Evolutionary conservation across 306 rosid genomes (phyloP).

Genomic region (Cyamopsis tetragonoloba): DNA sequence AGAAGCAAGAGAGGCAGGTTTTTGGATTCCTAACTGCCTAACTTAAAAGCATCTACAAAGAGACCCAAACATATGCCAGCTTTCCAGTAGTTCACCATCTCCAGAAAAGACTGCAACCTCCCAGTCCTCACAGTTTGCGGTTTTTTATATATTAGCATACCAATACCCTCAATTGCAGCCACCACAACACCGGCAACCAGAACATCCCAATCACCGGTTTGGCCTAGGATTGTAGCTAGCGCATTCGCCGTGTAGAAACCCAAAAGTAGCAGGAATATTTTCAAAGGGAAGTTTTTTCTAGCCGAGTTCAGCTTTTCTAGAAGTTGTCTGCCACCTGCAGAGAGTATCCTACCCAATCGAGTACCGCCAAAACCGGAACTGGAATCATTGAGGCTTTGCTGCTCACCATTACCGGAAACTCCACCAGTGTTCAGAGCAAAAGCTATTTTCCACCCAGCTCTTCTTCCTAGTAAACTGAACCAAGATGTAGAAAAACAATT

Average conservation of each 20-base stretch:
- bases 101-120: constrained; percentile 70
- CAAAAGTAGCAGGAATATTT: constrained; percentile 80
- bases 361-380: constrained; percentile 67
- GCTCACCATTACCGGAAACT: constrained; percentile 57
- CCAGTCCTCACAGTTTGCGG: constrained; percentile 48
- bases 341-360: constrained; percentile 84
- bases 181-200: constrained; percentile 94
- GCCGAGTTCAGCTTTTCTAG: constrained; percentile 77
- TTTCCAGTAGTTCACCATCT: constrained; percentile 85
- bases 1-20: neutral
- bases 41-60: constrained; percentile 93
- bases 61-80: constrained; percentile 98
- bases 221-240: constrained; percentile 94
- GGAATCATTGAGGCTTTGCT: constrained; percentile 48
- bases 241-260: constrained; percentile 99
- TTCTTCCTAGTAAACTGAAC: constrained; percentile 58
- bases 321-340: constrained; percentile 78
- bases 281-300: constrained; percentile 83
- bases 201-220: constrained; percentile 97
- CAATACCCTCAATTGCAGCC: constrained; percentile 93
- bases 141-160: constrained; percentile 79
- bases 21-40: constrained; percentile 61
- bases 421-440: constrained; percentile 88
- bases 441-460: constrained; percentile 51
- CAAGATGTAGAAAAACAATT: constrained; percentile 24